Evolutionary conservation across 2,329 filamentous ascomycete genomes (phyloP).

Genomic region (Trichoderma afroharzianum): DNA sequence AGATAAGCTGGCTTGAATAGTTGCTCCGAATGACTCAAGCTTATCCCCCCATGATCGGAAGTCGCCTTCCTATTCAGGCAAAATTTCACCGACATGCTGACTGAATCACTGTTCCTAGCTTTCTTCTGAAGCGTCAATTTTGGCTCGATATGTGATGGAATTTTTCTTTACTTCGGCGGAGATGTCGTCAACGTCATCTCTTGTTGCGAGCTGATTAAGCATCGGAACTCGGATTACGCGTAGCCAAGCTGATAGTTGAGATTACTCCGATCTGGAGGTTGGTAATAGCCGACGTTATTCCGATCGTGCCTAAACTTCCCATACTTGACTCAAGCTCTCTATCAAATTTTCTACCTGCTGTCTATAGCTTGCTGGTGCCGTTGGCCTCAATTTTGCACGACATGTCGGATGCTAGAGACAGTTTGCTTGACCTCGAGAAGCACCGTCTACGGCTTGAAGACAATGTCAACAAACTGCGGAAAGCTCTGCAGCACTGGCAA

Average conservation of each 20-base stretch:
- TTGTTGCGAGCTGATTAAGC: background rate
- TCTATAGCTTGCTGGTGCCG: background rate
- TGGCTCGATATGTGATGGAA: background rate
- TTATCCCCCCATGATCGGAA: background rate
- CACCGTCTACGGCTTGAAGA: conserved; percentile 73
- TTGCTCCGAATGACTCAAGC: background rate
- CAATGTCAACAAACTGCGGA: conserved; percentile 65
- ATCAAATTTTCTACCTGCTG: conserved; percentile 14
- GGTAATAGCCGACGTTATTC: conserved; percentile 27
- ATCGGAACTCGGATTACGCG: background rate
- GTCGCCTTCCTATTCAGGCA: background rate
- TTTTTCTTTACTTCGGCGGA: background rate
- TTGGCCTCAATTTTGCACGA: conserved; percentile 13
- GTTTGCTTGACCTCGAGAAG: conserved; percentile 66
- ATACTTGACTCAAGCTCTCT: background rate
- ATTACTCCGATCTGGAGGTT: background rate
- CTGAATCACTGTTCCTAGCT: background rate
- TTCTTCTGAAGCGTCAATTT: background rate
- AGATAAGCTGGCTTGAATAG: background rate
- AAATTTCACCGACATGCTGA: background rate
- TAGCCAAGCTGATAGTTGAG: background rate
- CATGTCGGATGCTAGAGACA: conserved; percentile 45
- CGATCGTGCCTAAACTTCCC: conserved; percentile 6
- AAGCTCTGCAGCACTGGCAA: conserved; percentile 82
- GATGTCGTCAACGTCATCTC: background rate